These are phyloP conservation scores for Cladochytrium replicatum DNA, from an alignment of 192 early-diverging fungal genomes.

Conservation along the genomic window DNA sequence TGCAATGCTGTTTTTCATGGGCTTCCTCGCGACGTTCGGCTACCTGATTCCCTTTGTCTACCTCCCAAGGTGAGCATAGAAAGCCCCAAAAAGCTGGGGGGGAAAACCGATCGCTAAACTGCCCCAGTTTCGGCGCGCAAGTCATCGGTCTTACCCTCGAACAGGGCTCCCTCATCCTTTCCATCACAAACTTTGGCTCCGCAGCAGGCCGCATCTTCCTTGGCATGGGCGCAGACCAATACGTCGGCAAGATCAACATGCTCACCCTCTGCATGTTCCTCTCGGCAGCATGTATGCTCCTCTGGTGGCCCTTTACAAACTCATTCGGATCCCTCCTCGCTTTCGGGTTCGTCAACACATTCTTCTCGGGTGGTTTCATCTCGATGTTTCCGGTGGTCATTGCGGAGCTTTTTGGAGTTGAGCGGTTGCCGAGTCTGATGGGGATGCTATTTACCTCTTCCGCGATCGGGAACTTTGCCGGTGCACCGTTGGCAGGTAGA, in stretches of 20 bases:
- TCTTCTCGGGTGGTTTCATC: constrained; percentile 33
- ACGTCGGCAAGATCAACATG: constrained; percentile 52
- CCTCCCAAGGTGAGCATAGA: too few species aligned
- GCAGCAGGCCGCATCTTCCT: constrained; percentile 53
- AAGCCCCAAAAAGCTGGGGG: too few species aligned
- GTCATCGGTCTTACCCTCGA: constrained; percentile 44
- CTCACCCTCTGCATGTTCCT: constrained; percentile 39
- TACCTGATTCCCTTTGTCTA: constrained; percentile 53
- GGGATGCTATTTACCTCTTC: constrained; percentile 8
- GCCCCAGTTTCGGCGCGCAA: too few species aligned
- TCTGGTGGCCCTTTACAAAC: constrained; percentile 43
- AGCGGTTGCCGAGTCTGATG: constrained; percentile 5
- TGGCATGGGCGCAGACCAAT: constrained; percentile 52
- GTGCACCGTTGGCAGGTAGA: too few species aligned
- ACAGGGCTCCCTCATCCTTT: constrained; percentile 53
- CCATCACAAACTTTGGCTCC: constrained; percentile 54
- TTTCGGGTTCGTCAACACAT: constrained; percentile 20
- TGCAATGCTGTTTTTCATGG: too few species aligned
- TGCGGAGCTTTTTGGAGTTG: constrained; percentile 5
- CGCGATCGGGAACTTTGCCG: constrained; percentile 14
- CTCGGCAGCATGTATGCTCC: constrained; percentile 8
- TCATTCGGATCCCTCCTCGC: constrained; percentile 16
- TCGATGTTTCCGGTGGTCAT: constrained; percentile 16
- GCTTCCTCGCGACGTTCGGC: too few species aligned
- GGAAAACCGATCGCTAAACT: too few species aligned